Evolutionary conservation across 176 grass and related monocot genomes (phyloP).

Genomic region (Avena eriantha): DNA sequence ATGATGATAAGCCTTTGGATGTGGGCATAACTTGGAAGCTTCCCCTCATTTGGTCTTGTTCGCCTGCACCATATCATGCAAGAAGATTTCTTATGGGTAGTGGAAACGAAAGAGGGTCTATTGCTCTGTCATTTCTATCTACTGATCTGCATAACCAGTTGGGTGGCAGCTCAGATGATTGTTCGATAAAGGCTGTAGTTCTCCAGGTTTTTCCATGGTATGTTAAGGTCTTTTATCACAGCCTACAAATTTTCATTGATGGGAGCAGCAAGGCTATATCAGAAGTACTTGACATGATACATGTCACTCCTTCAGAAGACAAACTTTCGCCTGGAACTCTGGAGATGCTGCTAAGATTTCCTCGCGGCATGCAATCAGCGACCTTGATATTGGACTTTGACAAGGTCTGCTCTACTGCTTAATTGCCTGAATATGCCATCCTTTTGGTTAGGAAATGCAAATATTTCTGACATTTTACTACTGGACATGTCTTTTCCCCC

Average conservation of each 20-base stretch:
- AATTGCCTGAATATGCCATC: conserved; percentile 12
- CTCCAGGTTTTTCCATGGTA: conserved; percentile 99
- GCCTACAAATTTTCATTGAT: conserved; percentile 80
- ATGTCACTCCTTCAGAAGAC: conserved; percentile 92
- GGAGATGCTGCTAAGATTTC: conserved; percentile 77
- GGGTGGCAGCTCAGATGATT: conserved; percentile 55
- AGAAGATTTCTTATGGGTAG: conserved; percentile 98
- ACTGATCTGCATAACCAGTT: conserved; percentile 57
- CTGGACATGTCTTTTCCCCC: neutral
- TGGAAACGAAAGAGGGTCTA: conserved; percentile 95
- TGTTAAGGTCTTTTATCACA: conserved; percentile 98
- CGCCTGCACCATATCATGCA: conserved; percentile 69
- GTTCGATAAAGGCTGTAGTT: conserved; percentile 67
- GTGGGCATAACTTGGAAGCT: conserved; percentile 83
- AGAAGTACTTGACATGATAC: conserved; percentile 83
- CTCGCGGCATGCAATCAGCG: conserved; percentile 76
- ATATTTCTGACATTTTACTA: conserved; percentile 37
- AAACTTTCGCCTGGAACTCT: conserved; percentile 88
- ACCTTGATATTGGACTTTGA: conserved; percentile 90
- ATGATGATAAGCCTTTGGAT: conserved; percentile 72
- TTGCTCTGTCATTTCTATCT: conserved; percentile 87
- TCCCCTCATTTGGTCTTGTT: conserved; percentile 66
- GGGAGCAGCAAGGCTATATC: conserved; percentile 63
- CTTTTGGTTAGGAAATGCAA: conserved; percentile 22
- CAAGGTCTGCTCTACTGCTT: conserved; percentile 71